phyloP scores from a whole-genome alignment of 441 rosid genomes.

The Jatropha podagrica region DNA sequence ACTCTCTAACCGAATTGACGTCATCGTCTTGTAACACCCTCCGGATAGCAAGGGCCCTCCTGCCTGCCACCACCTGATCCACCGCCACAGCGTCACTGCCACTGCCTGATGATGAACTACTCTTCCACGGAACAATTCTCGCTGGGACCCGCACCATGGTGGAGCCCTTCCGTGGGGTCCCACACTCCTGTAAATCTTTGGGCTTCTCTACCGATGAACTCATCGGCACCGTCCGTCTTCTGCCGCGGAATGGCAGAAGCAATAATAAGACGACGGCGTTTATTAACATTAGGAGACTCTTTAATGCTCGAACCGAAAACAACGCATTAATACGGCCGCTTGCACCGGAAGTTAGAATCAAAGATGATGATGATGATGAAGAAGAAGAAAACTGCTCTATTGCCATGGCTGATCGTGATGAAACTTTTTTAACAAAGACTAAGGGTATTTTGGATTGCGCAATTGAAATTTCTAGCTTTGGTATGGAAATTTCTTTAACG shows the following conservation, averaged over 20 bases:
- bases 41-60: constrained; percentile 62
- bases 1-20: constrained; percentile 43
- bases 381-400: constrained; percentile 28
- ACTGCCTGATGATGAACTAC: constrained; percentile 16
- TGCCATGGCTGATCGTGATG: constrained; percentile 24
- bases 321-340: constrained; percentile 71
- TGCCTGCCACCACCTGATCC: constrained; percentile 59
- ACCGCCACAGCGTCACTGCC: constrained; percentile 28
- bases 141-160: constrained; percentile 39
- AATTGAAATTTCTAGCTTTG: background rate
- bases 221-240: constrained; percentile 27
- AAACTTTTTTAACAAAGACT: background rate
- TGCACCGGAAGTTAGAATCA: constrained; percentile 79
- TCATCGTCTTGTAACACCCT: constrained; percentile 60
- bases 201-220: constrained; percentile 29
- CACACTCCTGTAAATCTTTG: constrained; percentile 42
- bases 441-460: background rate
- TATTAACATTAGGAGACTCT: constrained; percentile 40
- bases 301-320: constrained; percentile 55
- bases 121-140: constrained; percentile 51
- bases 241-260: constrained; percentile 57
- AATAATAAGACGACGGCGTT: constrained; percentile 51
- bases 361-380: constrained; percentile 24
- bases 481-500: background rate
- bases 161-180: constrained; percentile 24